phyloP scores from a whole-genome alignment of 129 eudicot species.

The Calendula officinalis region DNA sequence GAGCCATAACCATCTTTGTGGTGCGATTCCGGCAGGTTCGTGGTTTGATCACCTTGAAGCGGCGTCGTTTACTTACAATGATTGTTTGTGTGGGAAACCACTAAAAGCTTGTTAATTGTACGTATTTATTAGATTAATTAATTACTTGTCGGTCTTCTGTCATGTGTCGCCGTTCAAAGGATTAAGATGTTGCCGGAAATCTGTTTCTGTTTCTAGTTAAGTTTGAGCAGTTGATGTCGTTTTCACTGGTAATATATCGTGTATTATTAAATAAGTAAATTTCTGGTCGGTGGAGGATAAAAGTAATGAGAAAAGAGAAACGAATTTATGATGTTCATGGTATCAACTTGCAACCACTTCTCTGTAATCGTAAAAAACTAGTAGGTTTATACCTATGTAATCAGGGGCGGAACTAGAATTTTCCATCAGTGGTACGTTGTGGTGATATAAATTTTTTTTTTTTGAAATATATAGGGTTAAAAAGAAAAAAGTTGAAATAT shows the following conservation, averaged over 20 bases:
- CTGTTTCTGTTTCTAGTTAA: slow-evolving; percentile 2
- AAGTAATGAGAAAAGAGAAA: no score
- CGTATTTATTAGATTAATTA: background rate
- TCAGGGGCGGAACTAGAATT: no score
- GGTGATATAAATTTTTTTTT: no score
- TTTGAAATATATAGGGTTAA: no score
- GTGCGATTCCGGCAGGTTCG: slow-evolving; percentile 64
- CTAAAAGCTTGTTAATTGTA: slow-evolving; percentile 45
- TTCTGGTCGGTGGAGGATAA: background rate
- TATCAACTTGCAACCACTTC: no score
- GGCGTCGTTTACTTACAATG: slow-evolving; percentile 61
- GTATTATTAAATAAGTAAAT: slow-evolving; percentile 4
- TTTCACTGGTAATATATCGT: slow-evolving; percentile 1
- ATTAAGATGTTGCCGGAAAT: slow-evolving; percentile 2
- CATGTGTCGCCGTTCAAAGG: background rate
- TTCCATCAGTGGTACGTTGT: no score
- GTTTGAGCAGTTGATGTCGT: background rate
- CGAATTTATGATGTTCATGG: no score
- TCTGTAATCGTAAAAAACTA: no score
- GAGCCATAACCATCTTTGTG: slow-evolving; percentile 83
- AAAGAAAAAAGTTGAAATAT: no score
- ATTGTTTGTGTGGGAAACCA: slow-evolving; percentile 83
- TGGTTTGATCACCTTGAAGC: slow-evolving; percentile 83
- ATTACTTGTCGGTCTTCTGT: background rate
- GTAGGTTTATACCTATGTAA: no score